Base-by-base conservation (phyloP, 352 stramenopile species). In the Ophiocytium majus region DNA sequence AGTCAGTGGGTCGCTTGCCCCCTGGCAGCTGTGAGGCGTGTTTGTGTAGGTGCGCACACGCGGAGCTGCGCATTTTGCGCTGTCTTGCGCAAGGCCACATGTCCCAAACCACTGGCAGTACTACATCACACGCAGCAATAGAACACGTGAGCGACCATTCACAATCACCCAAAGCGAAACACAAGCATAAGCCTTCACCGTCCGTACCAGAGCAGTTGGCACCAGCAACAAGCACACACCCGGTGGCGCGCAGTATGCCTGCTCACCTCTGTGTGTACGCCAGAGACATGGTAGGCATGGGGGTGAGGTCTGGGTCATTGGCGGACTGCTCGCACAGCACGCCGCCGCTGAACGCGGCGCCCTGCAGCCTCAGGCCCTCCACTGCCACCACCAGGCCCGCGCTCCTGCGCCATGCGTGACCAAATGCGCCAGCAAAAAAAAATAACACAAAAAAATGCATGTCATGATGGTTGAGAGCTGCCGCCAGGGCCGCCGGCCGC, bases 241-340 rank as follows among this genome's bases (percentile, higher is more conserved):
- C 28, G 23, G 23, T 71, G 28, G 57, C 23, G 23, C 28, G 28
- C 28, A 23, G 57, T 71, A 28, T 23, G 23, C 19, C 31, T 35
- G 49, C 9, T 81, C 49, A 81, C 75, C 81, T 88, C 32, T 75
- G 85, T n/a, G 84, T 63, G 80, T 86, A 88, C 0, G 85, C 85
- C 31, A 88, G 81, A 23, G 28, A 82, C 10, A 88, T 43, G 71
- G 84, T 76, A 23, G 85, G 85, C 57, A 88, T 71, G 5, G 50
- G 50, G 10, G 85, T 76, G 10, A 88, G 28, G 33, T 88, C 85
- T 31, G 85, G 85, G 57, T 88, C 85, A 79, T 86, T 84, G 19
- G 85, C 28, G 9, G 85, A 88, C 33, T 88, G 85, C 49, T 83
- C 32, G 63, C 82, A 63, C 9, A 88, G 82, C 0, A 50, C 79